A percentile compares a stretch with the other conserved stretches of the same genome.
phyloP scores from a whole-genome alignment of 257 asterid species.

The Nicotiana otophora region DNA sequence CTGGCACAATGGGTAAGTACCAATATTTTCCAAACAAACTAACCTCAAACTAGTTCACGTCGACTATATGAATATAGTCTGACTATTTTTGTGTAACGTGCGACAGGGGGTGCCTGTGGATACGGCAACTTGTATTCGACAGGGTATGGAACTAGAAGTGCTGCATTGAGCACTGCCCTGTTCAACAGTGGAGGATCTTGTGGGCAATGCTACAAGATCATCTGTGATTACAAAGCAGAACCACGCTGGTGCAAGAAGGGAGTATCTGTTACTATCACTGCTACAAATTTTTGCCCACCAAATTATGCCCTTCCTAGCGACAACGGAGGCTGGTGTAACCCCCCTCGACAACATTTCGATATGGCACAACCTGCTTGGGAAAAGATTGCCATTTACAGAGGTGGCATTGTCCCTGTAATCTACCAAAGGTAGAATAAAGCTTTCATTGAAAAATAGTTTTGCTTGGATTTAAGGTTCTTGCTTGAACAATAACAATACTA shows the following conservation, averaged over 20 bases:
- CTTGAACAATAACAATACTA: too few species aligned
- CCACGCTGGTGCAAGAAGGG: constrained; percentile 29
- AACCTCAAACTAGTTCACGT: too few species aligned
- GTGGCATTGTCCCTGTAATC: constrained; percentile 36
- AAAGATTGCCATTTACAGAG: constrained; percentile 31
- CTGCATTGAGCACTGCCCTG: constrained; percentile 35
- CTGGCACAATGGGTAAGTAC: constrained; percentile 41
- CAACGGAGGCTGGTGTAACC: constrained; percentile 43
- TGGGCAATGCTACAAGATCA: constrained; percentile 39
- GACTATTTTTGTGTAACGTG: not conserved
- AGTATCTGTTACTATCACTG: constrained; percentile 29
- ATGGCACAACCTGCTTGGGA: constrained; percentile 46
- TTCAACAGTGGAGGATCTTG: constrained; percentile 37
- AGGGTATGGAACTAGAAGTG: constrained; percentile 37
- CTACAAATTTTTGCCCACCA: constrained; percentile 42
- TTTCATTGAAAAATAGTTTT: too few species aligned
- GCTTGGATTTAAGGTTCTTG: too few species aligned
- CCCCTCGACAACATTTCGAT: constrained; percentile 41
- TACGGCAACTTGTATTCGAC: constrained; percentile 19
- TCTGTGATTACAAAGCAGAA: constrained; percentile 24
- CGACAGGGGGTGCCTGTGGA: constrained; percentile 9
- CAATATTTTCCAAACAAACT: too few species aligned
- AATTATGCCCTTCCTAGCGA: constrained; percentile 32
- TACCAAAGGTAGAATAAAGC: constrained; percentile 23
- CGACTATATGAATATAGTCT: too few species aligned